Evolutionary conservation across 1,284 basidiomycete species (phyloP).

Genomic region (Thelephora terrestris): DNA sequence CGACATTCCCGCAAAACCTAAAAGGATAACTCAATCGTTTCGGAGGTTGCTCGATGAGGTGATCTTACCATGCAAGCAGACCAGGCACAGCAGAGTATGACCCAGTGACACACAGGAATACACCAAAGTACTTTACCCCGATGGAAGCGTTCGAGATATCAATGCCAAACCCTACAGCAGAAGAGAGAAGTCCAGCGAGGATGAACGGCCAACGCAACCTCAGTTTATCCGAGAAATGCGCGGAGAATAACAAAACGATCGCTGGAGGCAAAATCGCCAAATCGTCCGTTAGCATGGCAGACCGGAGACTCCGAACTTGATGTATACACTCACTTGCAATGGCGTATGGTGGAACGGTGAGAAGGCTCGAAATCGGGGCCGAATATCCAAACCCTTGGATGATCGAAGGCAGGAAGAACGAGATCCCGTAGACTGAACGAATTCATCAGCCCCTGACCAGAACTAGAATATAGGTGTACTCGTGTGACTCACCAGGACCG

Average conservation of each 20-base stretch:
- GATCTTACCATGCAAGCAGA: slow-evolving; percentile 50
- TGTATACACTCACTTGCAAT: slow-evolving; percentile 37
- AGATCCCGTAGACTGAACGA: slow-evolving; percentile 40
- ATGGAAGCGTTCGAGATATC: slow-evolving; percentile 42
- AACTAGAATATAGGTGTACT: neutral
- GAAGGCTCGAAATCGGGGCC: slow-evolving; percentile 30
- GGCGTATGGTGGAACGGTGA: slow-evolving; percentile 63
- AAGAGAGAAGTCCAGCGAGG: slow-evolving; percentile 39
- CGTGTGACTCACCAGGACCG: slow-evolving; percentile 39
- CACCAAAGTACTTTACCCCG: slow-evolving; percentile 59
- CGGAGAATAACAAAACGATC: slow-evolving; percentile 40
- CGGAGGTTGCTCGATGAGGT: neutral
- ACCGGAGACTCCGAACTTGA: neutral
- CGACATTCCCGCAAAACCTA: slow-evolving; percentile 50
- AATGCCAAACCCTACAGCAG: slow-evolving; percentile 53
- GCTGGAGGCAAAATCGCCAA: slow-evolving; percentile 33
- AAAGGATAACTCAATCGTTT: slow-evolving; percentile 1
- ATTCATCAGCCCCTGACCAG: neutral
- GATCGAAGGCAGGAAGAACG: slow-evolving; percentile 54
- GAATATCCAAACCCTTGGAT: neutral
- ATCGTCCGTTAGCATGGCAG: neutral
- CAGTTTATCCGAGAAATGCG: slow-evolving; percentile 48
- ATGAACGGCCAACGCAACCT: slow-evolving; percentile 53
- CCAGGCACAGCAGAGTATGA: slow-evolving; percentile 54
- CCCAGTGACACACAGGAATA: slow-evolving; percentile 51